A percentile compares a stretch with the other conserved stretches of the same genome.
These are phyloP conservation scores for Alternaria panax DNA, from an alignment of 2,329 filamentous ascomycete species.

Conservation along the genomic window DNA sequence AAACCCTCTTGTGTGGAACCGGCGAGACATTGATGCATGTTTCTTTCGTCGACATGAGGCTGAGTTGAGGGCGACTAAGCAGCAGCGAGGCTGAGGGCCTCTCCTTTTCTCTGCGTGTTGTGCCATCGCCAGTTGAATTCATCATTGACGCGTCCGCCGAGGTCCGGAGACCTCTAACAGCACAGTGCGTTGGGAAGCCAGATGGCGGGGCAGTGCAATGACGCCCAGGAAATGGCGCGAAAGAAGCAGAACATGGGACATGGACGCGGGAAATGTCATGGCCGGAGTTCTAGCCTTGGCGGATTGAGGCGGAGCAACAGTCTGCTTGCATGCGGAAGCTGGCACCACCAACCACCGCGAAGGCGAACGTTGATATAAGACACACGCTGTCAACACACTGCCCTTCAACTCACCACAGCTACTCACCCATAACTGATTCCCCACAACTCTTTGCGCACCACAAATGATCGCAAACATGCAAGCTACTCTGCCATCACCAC, in stretches of 20 bases:
- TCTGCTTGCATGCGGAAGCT: conserved; percentile 32
- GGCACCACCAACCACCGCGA: conserved; percentile 23
- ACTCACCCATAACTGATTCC: conserved; percentile 12
- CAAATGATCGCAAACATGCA: conserved; percentile 41
- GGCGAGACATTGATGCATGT: conserved; percentile 18
- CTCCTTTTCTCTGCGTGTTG: conserved; percentile 25
- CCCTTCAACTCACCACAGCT: conserved; percentile 23
- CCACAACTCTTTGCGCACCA: conserved; percentile 16
- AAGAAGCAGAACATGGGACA: conserved; percentile 22
- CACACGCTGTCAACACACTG: conserved; percentile 17
- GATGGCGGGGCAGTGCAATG: conserved; percentile 39
- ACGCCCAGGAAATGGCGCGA: conserved; percentile 27
- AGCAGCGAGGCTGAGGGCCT: conserved; percentile 19
- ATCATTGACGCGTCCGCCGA: conserved; percentile 31
- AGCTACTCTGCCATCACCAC: conserved; percentile 39
- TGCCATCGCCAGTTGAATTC: conserved; percentile 13
- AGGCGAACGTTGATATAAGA: conserved; percentile 38
- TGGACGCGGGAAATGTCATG: conserved; percentile 21
- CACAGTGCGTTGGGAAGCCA: conserved; percentile 30
- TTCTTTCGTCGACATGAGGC: conserved; percentile 27
- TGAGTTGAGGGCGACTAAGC: conserved; percentile 28
- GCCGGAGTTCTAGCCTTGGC: conserved; percentile 26
- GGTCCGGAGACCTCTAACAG: conserved; percentile 23
- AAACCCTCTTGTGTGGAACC: conserved; percentile 8
- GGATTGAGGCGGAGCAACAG: conserved; percentile 24